Evolutionary conservation across 176 grass and related monocot genomes (phyloP), one percentile per base, ranked within the genome.

Genomic region (Dendrocalamus sinicus): DNA sequence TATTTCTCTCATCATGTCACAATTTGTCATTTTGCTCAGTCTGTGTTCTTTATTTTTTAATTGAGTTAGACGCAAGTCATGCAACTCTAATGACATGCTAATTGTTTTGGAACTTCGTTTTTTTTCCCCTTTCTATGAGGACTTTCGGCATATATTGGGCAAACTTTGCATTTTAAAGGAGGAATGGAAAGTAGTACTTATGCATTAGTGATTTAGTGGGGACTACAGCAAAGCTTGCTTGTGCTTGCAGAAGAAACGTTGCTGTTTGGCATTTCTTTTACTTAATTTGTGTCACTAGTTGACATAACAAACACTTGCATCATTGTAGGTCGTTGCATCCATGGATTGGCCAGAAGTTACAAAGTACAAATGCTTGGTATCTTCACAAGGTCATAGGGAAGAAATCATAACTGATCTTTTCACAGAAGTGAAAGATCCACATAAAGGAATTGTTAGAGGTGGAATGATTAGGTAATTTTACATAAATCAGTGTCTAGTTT

Each of bases 281-380:
- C 55, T 24, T 50, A 39, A 44, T 37, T 37, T 73, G 10, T 59
- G 15, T 32, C 41, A 66, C 13, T 60, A 7, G 40, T 48, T 48
- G 57, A 43, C 64, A 55, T 40, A 82, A 75, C 39, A 54, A 68
- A 81, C 76, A 13, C 59, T 68, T 26, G 9, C 46, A 68, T 69
- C 20, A 20, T 74, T 2, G 22, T 55, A 98, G 96, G 91, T 98
- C 67, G 91, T 98, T 76, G 96, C 90, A 52, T 95, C 93, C 1
- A 95, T 94, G 76, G 93, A 95, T 91, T 95, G 96, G 96, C 93
- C 93, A n/a, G 69, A 85, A 86, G 90, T 92, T 43, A 88, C 93
- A 10, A 98, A 81, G 62, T 98, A 98, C 81, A 95, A 75, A 63
- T 94, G 93, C 46, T 87, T 95, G 50, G 83, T 98, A 23, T 94